Evolutionary conservation across 306 rosid species (phyloP), one percentile per base, ranked within the genome.

Genomic region (Arachis hypogaea): DNA sequence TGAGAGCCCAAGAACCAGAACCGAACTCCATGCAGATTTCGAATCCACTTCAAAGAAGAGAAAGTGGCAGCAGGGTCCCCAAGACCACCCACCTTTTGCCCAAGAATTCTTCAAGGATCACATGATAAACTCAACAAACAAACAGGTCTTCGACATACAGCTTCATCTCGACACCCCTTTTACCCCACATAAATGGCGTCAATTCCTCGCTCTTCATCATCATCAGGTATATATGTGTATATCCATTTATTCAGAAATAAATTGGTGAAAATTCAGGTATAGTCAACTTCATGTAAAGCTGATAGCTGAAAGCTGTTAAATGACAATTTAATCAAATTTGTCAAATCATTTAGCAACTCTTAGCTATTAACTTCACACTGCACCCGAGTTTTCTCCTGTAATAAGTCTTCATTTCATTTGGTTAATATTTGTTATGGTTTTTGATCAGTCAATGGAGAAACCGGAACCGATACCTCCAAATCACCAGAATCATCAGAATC

Each of bases 101-200:
- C 59, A 80, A 42, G 80, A 82, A 56, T 30, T 74, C 45, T 76
- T 85, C 76, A 84, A 72, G 58, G 82, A 85, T 68, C 85, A 85
- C 65, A 83, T 80, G 38, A 66, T 84, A 0, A 85, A 70, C 67
- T 47, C 69, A 49, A 78, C 79, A 60, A 74, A 49, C 45, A 72
- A 76, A 6, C 9, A 43, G 30, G 33, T 68, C 5, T 71, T 82
- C 47, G 86, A 84, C 45, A 75, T 83, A 3, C 92, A 83, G 67
- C 90, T 86, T 54, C 86, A 81, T 16, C 88, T 85, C 1, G 86
- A 93, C 40, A 85, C 87, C 64, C 86, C 91, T 4, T 77, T 91
- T 41, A 84, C 97, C 78, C 78, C 83, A 16, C 87, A 92, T 63
- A 73, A 83, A 71, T 88, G 95, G 97, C 91, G 86, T 78, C 83